Conservation (phyloP, 805 yeast genomes). For the Saturnispora sekii region DNA sequence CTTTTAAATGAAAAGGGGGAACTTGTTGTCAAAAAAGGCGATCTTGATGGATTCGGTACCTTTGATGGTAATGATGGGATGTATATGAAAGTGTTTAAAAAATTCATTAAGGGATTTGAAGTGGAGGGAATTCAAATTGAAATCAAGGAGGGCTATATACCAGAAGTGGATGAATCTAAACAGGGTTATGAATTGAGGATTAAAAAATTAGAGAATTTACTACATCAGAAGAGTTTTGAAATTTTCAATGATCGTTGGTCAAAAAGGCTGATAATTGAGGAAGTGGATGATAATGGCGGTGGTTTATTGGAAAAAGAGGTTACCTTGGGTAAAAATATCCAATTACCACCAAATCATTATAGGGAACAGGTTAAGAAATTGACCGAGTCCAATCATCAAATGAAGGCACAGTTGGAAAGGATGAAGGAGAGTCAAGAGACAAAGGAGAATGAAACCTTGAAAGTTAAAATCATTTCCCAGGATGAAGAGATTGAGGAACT, state of each 20-base stretch:
- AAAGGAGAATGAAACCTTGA: constrained; percentile 12
- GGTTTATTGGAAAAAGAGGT: constrained; percentile 11
- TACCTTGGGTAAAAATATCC: constrained; percentile 18
- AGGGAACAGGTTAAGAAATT: constrained; percentile 19
- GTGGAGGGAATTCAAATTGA: constrained; percentile 25
- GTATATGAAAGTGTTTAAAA: constrained; percentile 32
- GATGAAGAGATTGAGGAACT: constrained; percentile 12
- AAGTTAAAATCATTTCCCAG: neutral
- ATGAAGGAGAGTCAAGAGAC: constrained; percentile 12
- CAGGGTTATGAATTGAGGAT: constrained; percentile 65
- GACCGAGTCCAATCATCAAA: constrained; percentile 17
- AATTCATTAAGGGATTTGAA: constrained; percentile 37
- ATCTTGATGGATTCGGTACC: constrained; percentile 23
- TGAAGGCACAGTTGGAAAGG: constrained; percentile 12
- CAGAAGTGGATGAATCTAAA: constrained; percentile 3
- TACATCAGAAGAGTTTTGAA: constrained; percentile 63
- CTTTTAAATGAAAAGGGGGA: constrained; percentile 18
- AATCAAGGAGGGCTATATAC: constrained; percentile 24
- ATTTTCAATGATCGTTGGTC: constrained; percentile 36
- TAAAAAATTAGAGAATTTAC: constrained; percentile 61
- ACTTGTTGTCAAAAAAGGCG: constrained; percentile 18
- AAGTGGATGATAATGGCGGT: neutral
- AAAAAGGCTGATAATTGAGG: constrained; percentile 7
- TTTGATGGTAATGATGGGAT: constrained; percentile 23
- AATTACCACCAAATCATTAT: constrained; percentile 23